A percentile compares a stretch with the other conserved stretches of the same genome.
phyloP scores from a whole-genome alignment of 257 asterid genomes.

The Ophiorrhiza pumila region DNA sequence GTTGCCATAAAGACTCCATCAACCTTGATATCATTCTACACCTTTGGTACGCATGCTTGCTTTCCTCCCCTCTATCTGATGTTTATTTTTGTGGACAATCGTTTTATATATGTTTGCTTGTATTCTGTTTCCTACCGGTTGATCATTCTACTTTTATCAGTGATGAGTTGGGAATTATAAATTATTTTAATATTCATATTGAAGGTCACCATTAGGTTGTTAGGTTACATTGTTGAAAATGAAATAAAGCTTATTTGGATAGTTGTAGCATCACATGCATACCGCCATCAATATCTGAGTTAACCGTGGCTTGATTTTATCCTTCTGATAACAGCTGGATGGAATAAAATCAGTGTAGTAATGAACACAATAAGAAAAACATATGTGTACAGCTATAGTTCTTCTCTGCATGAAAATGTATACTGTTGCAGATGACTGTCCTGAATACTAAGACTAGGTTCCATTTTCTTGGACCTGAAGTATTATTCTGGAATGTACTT shows the following conservation, averaged over 20 bases:
- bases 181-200: background rate
- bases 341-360: background rate
- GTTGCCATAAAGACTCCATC: background rate
- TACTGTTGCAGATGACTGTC: background rate
- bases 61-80: background rate
- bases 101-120: background rate
- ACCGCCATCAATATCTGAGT: background rate
- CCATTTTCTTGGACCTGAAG: background rate
- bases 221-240: background rate
- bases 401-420: background rate
- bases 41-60: background rate
- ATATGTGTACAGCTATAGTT: background rate
- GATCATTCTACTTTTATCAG: background rate
- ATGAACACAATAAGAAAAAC: background rate
- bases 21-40: background rate
- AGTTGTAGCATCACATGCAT: background rate
- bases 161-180: background rate
- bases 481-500: background rate
- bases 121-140: background rate
- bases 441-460: background rate
- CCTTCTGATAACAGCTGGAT: background rate
- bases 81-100: background rate
- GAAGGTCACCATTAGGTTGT: background rate
- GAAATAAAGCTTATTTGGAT: background rate
- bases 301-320: background rate